Evolutionary conservation across 768 basidiomycete species (phyloP).

Genomic region (Phylloporus rhodoxanthus): DNA sequence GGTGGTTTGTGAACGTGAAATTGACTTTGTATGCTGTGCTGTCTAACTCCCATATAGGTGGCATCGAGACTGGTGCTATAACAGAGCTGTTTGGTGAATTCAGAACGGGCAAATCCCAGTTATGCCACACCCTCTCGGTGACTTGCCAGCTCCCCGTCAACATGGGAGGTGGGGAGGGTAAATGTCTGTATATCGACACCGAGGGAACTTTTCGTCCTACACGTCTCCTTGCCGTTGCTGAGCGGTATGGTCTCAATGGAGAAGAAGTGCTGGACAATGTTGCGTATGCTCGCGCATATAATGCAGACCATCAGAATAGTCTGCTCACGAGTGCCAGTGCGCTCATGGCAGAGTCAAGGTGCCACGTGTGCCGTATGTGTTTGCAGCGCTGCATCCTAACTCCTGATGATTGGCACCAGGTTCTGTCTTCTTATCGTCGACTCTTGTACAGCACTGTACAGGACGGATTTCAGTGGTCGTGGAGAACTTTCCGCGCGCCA

Average conservation of each 20-base stretch:
- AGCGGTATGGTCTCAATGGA: conserved; percentile 93
- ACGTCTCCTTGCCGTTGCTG: conserved; percentile 89
- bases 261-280: conserved; percentile 98
- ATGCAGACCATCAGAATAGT: conserved; percentile 93
- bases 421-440: conserved; percentile 96
- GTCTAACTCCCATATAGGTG: conserved; percentile 46
- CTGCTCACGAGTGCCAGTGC: conserved; percentile 89
- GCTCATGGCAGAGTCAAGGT: conserved; percentile 99
- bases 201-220: conserved; percentile 99
- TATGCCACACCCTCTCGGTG: conserved; percentile 96
- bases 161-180: conserved; percentile 99
- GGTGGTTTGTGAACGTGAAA: conserved; percentile 53
- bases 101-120: conserved; percentile 95
- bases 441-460: conserved; percentile 91
- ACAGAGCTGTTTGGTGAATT: conserved; percentile 99
- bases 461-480: conserved; percentile 92
- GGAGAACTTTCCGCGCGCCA: conserved; percentile 94
- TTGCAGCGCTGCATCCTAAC: conserved; percentile 7
- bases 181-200: conserved; percentile 98
- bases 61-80: conserved; percentile 97
- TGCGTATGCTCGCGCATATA: conserved; percentile 97
- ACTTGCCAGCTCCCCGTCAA: conserved; percentile 95
- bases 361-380: conserved; percentile 21
- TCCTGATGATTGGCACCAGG: conserved; percentile 38
- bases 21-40: conserved; percentile 1